These are phyloP conservation scores for Picea abies DNA, from an alignment of 83 land plant species.

Conservation along the genomic window DNA sequence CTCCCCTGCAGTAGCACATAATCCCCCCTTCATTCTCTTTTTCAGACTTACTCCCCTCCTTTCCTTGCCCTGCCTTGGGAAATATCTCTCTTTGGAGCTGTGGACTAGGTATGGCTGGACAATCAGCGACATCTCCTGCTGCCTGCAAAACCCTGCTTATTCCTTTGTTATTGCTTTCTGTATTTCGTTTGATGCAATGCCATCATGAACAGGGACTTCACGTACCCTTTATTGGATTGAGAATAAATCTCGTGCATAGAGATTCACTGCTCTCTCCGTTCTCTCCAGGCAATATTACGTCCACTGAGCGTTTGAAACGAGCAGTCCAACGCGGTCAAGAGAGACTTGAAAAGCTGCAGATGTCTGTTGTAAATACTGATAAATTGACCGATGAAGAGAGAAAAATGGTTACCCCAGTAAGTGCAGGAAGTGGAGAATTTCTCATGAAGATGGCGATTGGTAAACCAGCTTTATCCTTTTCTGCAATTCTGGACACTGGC, in stretches of 20 bases:
- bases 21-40: too few species aligned
- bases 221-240: too few species aligned
- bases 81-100: too few species aligned
- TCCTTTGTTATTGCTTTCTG: neutral
- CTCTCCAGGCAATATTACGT: neutral
- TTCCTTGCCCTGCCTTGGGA: too few species aligned
- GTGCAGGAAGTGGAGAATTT: neutral
- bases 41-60: too few species aligned
- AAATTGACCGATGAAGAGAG: too few species aligned
- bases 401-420: neutral
- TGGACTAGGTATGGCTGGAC: neutral
- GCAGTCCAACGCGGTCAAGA: constrained; percentile 2
- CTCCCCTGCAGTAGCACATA: too few species aligned
- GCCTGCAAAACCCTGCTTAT: neutral
- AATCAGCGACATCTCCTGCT: neutral
- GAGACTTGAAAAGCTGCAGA: neutral
- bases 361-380: too few species aligned
- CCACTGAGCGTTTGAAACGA: neutral
- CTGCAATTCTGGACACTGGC: constrained; percentile 14
- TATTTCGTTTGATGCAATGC: neutral
- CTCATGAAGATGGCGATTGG: constrained; percentile 11
- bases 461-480: neutral
- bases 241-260: neutral
- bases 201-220: neutral
- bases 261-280: too few species aligned